Conservation (phyloP, 768 basidiomycete species). For the Serendipita sp. region DNA sequence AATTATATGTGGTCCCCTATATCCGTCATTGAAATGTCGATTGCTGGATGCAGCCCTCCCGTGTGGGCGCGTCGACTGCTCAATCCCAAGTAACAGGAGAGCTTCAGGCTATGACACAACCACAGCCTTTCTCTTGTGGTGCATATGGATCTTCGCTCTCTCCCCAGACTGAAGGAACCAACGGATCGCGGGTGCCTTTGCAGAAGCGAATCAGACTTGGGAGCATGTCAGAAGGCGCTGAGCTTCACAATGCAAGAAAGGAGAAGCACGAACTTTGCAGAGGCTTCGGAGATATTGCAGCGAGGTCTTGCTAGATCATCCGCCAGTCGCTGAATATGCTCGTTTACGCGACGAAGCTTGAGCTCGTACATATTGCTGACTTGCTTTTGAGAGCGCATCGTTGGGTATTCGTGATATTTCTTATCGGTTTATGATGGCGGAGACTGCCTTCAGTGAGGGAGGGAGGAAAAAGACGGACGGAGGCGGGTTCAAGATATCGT, state of each 20-base stretch:
- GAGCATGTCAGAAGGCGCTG: not conserved
- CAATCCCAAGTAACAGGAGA: no score
- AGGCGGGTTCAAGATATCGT: not conserved
- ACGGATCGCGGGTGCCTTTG: not conserved
- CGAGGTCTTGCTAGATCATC: not conserved
- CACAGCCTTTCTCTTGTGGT: conserved; percentile 3
- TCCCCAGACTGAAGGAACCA: conserved; percentile 1
- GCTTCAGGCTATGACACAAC: not conserved
- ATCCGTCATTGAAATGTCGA: no score
- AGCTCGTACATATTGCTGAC: not conserved
- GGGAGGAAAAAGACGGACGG: no score
- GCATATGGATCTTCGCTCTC: conserved; percentile 1
- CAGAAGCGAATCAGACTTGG: not conserved
- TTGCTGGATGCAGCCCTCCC: not conserved
- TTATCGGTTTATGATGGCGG: not conserved
- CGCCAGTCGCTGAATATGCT: not conserved
- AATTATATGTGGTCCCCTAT: no score
- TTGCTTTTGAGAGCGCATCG: not conserved
- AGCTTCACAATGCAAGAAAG: not conserved
- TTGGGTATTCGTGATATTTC: not conserved
- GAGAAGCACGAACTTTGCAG: not conserved
- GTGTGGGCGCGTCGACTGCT: no score
- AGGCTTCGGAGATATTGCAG: not conserved
- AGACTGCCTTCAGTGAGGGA: not conserved
- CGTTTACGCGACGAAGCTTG: not conserved